phyloP scores from a whole-genome alignment of 2,329 filamentous ascomycete species.

The Chrysosporium keratinophilum region DNA sequence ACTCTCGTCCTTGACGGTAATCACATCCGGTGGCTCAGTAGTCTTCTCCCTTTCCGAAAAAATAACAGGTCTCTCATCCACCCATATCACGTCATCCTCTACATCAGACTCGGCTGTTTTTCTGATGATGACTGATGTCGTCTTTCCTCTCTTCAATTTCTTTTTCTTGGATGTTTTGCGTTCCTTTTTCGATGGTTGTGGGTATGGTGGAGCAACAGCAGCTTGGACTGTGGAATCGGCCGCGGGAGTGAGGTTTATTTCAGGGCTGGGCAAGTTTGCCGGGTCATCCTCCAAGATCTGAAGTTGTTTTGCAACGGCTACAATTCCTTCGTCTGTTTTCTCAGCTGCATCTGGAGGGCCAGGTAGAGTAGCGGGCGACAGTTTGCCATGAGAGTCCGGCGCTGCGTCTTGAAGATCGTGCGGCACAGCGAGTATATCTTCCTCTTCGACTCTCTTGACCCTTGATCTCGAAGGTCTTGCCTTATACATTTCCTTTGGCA shows the following conservation, averaged over 20 bases:
- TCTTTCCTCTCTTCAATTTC: slow-evolving; percentile 38
- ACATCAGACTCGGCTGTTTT: slow-evolving; percentile 24
- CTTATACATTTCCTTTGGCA: slow-evolving; percentile 32
- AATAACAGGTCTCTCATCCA: slow-evolving; percentile 23
- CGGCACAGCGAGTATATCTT: background rate
- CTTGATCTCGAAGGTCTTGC: slow-evolving; percentile 30
- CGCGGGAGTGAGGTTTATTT: background rate
- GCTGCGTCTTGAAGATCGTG: background rate
- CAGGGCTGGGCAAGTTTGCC: background rate
- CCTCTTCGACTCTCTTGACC: background rate
- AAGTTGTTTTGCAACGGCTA: background rate
- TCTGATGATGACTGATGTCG: slow-evolving; percentile 27
- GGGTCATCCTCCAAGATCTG: background rate
- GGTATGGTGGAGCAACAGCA: background rate
- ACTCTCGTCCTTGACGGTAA: background rate
- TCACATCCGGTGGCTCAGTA: background rate
- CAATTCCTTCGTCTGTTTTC: background rate
- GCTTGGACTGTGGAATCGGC: background rate
- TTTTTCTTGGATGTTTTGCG: slow-evolving; percentile 32
- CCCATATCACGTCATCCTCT: slow-evolving; percentile 36
- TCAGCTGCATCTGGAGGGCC: background rate
- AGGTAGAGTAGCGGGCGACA: background rate
- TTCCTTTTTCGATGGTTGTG: background rate
- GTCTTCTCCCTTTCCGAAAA: background rate
- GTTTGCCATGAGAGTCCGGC: background rate